Percentiles rank a stretch among this genome's conserved stretches.
Conservation (phyloP, 345 rosid species). For the Nephelium lappaceum region DNA sequence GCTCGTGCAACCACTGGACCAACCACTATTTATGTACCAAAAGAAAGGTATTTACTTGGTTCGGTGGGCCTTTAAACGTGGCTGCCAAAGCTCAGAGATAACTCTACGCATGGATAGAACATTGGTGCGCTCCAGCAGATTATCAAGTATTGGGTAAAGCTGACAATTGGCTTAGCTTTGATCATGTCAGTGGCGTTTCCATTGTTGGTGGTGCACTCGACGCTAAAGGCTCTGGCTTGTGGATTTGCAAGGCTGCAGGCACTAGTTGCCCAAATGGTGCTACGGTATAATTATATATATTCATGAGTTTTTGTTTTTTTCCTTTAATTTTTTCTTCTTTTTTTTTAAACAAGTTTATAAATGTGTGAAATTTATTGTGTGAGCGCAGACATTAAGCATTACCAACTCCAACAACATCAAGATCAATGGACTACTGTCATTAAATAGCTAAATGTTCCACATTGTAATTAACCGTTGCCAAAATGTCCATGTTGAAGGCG, state of each 20-base stretch:
- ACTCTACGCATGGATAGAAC: constrained; percentile 8
- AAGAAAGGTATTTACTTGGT: constrained; percentile 20
- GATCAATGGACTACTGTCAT: constrained; percentile 20
- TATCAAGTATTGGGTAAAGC: constrained; percentile 1
- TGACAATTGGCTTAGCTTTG: constrained; percentile 3
- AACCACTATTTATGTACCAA: constrained; percentile 8
- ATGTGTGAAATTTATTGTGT: neutral
- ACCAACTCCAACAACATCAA: constrained; percentile 23
- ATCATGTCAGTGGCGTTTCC: constrained; percentile 16
- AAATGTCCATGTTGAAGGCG: constrained; percentile 16
- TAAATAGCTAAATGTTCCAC: constrained; percentile 36
- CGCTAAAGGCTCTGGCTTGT: constrained; percentile 11
- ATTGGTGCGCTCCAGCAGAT: neutral
- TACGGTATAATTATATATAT: neutral
- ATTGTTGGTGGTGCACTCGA: constrained; percentile 21
- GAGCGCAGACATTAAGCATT: constrained; percentile 24
- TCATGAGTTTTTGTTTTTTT: neutral
- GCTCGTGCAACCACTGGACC: constrained; percentile 13
- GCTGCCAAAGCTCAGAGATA: constrained; percentile 1
- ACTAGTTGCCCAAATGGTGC: constrained; percentile 16
- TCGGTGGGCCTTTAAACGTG: neutral
- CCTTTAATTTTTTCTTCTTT: neutral
- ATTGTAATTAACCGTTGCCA: constrained; percentile 25
- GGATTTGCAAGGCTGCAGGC: constrained; percentile 17
- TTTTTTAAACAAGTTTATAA: too few relatives aligned